Evolutionary conservation across 352 stramenopile species (phyloP).

Genomic region (Phytophthora hybrid): DNA sequence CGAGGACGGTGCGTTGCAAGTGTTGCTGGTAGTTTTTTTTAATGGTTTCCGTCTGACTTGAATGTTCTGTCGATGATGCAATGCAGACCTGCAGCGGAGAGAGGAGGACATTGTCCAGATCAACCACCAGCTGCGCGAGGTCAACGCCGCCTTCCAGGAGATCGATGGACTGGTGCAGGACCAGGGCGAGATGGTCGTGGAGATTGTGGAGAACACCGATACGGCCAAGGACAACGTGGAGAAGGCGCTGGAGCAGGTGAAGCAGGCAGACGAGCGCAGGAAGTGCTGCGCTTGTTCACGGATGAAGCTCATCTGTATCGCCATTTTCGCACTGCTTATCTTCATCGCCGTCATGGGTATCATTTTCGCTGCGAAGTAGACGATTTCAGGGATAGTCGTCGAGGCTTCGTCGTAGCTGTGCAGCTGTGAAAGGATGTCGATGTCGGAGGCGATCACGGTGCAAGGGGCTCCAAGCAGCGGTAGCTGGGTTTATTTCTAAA

Average conservation of each 20-base stretch:
- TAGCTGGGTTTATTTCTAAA: slow-evolving; percentile 37
- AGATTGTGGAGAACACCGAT: slow-evolving; percentile 87
- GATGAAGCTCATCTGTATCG: slow-evolving; percentile 78
- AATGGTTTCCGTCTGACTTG: slow-evolving; percentile 1
- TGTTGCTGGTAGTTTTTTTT: background rate
- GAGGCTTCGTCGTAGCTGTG: slow-evolving; percentile 13
- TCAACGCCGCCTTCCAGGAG: slow-evolving; percentile 88
- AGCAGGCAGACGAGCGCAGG: slow-evolving; percentile 68
- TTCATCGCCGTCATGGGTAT: slow-evolving; percentile 68
- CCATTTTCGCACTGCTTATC: slow-evolving; percentile 60
- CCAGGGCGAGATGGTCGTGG: slow-evolving; percentile 81
- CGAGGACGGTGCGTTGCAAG: slow-evolving; percentile 71
- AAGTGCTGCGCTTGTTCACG: slow-evolving; percentile 79
- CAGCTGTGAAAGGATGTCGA: background rate
- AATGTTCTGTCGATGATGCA: slow-evolving; percentile 32
- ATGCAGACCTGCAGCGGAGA: slow-evolving; percentile 73
- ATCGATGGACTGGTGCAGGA: slow-evolving; percentile 87
- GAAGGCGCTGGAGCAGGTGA: slow-evolving; percentile 75
- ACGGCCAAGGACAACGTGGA: slow-evolving; percentile 79
- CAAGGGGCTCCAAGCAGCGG: slow-evolving; percentile 4
- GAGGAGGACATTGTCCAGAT: slow-evolving; percentile 91
- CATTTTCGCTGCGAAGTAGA: slow-evolving; percentile 48
- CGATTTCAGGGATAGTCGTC: slow-evolving; percentile 11
- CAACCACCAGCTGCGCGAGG: slow-evolving; percentile 86
- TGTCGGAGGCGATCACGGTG: background rate